Base-by-base conservation (phyloP, 352 stramenopile species). In the Phytophthora megakarya region DNA sequence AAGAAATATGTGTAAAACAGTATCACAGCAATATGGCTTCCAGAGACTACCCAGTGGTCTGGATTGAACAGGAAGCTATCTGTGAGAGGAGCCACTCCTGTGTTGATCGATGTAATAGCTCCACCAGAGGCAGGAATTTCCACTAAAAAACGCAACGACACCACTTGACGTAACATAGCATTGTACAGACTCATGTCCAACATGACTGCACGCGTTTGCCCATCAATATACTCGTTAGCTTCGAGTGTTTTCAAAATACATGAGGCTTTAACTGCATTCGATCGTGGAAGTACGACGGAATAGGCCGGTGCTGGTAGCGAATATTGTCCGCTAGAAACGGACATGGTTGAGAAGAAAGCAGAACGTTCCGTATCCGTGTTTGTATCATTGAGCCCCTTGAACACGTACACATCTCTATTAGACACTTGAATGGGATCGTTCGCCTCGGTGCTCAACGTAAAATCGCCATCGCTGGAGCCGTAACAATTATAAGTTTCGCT, bases 161-260 rank as follows among this genome's bases (percentile, higher is more conserved):
- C 35, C 15, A 83, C 45, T 35, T 75, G 69, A 19, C 50, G 66
- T 13, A 88, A 54, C 78, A 88, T 84, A 48, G 58, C 62, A 47
- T 84, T 85, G 55, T 71, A 74, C 3, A 88, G 4, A 50, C 79
- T 85, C 38, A 84, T 28, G 28, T 88, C 78, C 33, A 85, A 23
- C 65, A 85, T 69, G 13, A 84, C 53, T 8, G 51, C 66, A 12
- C 74, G 78, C 6, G 78, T 86, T 21, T 77, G 57, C 0, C 18
- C 26, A 22, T 86, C 78, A 9, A 88, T 25, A 63, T 84, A 86
- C 3, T 16, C 43, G 48, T 68, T 66, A 13, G 39, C 56, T 23
- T 73, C 50, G 0, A 88, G 51, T 42, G 47, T 68, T 12, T 38
- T 13, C 11, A 88, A 59, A 30, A 76, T 57, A 0, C 59, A 37